Evolutionary conservation across 1,139 yeast genomes (phyloP).

Genomic region (Debaryomyces subglobosus): DNA sequence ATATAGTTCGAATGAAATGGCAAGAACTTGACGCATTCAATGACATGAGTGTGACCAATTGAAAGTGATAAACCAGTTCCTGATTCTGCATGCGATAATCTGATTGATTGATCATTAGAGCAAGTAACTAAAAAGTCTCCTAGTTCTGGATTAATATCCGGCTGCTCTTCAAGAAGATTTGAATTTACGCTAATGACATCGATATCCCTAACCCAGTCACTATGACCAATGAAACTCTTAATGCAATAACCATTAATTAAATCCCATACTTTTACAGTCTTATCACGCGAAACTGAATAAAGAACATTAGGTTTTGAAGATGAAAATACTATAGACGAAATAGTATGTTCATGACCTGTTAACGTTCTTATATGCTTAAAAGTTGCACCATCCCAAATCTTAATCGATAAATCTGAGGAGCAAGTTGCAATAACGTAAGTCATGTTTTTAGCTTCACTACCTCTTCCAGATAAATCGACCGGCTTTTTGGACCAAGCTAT

Average conservation of each 20-base stretch:
- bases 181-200: conserved; percentile 38
- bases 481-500: conserved; percentile 55
- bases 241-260: conserved; percentile 67
- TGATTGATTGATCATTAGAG: conserved; percentile 77
- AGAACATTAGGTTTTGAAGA: conserved; percentile 41
- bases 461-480: conserved; percentile 25
- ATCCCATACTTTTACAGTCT: conserved; percentile 78
- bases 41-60: conserved; percentile 81
- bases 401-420: conserved; percentile 73
- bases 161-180: conserved; percentile 14
- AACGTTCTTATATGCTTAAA: conserved; percentile 65
- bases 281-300: conserved; percentile 79
- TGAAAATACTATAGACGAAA: conserved; percentile 64
- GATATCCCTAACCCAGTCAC: conserved; percentile 84
- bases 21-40: conserved; percentile 72
- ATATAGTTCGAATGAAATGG: conserved; percentile 54
- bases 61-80: conserved; percentile 72
- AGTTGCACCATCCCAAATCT: conserved; percentile 65
- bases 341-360: conserved; percentile 89
- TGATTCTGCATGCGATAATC: conserved; percentile 64
- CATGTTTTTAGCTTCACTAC: conserved; percentile 11
- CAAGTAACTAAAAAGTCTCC: conserved; percentile 73
- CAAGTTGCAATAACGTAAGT: conserved; percentile 54
- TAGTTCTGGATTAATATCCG: conserved; percentile 13
- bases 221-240: conserved; percentile 72